Percentiles rank a stretch among this genome's conserved stretches.
Evolutionary conservation across 805 yeast species (phyloP).

Genomic region (Candida gorgasii): DNA sequence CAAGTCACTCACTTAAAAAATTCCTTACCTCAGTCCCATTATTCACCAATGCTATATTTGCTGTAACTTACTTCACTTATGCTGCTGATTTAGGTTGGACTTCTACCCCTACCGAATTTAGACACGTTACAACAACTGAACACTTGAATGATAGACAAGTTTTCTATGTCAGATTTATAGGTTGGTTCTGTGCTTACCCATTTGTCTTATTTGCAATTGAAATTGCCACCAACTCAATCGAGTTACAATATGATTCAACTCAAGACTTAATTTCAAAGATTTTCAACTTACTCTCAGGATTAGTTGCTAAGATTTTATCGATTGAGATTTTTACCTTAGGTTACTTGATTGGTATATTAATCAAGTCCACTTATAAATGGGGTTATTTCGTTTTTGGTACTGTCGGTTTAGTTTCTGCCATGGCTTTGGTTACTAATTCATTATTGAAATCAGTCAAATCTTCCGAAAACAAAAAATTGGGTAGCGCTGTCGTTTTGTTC

Average conservation of each 20-base stretch:
- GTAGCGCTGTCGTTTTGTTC: slow-evolving; percentile 25
- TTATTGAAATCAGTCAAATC: slow-evolving; percentile 10
- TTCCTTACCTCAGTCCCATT: slow-evolving; percentile 44
- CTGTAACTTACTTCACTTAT: slow-evolving; percentile 53
- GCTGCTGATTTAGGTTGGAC: slow-evolving; percentile 63
- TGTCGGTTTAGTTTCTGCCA: slow-evolving; percentile 41
- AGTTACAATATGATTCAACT: slow-evolving; percentile 31
- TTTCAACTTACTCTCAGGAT: slow-evolving; percentile 33
- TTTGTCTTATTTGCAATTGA: slow-evolving; percentile 33
- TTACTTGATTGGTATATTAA: slow-evolving; percentile 56
- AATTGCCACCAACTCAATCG: slow-evolving; percentile 29
- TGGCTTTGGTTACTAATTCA: slow-evolving; percentile 27
- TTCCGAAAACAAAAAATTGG: slow-evolving; percentile 12
- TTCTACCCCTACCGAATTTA: slow-evolving; percentile 46
- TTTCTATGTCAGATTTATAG: slow-evolving; percentile 57
- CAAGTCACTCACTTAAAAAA: slow-evolving; percentile 30
- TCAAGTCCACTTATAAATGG: slow-evolving; percentile 62
- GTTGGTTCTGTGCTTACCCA: slow-evolving; percentile 60
- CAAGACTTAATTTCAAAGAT: slow-evolving; percentile 28
- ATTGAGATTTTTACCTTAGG: slow-evolving; percentile 52
- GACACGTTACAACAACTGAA: slow-evolving; percentile 40
- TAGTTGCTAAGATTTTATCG: slow-evolving; percentile 44
- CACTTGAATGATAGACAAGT: slow-evolving; percentile 46
- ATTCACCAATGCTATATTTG: slow-evolving; percentile 39
- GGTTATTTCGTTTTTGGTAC: slow-evolving; percentile 64